Evolutionary conservation across 306 rosid genomes (phyloP).

Genomic region (Datisca glomerata): DNA sequence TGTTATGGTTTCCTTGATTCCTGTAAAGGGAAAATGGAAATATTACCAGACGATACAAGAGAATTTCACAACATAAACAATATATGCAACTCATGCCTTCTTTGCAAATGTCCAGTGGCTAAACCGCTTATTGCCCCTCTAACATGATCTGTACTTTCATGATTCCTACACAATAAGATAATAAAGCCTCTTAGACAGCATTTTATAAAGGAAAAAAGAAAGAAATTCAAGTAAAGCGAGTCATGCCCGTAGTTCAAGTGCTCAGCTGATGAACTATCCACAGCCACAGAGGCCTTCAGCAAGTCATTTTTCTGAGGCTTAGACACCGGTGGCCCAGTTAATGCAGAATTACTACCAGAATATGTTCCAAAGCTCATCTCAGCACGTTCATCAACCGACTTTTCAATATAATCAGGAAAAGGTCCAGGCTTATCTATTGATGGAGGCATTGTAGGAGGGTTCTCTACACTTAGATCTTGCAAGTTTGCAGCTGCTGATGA

Average conservation of each 20-base stretch:
- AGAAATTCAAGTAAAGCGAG: slow-evolving; percentile 10
- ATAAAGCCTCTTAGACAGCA: no score
- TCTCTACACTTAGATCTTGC: slow-evolving; percentile 26
- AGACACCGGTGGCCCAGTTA: slow-evolving; percentile 18
- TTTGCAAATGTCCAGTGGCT: no score
- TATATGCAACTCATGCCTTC: no score
- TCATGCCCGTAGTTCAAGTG: slow-evolving; percentile 31
- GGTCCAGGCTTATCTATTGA: slow-evolving; percentile 17
- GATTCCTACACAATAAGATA: no score
- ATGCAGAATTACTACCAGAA: slow-evolving; percentile 24
- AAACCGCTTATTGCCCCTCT: no score
- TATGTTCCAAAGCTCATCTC: slow-evolving; percentile 70
- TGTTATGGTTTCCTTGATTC: no score
- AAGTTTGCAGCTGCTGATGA: slow-evolving; percentile 30
- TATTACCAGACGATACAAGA: no score
- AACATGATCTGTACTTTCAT: no score
- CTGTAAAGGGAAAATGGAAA: no score
- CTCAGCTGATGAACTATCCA: slow-evolving; percentile 20
- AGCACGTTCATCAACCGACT: slow-evolving; percentile 43
- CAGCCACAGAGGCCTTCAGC: slow-evolving; percentile 24
- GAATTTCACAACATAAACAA: no score
- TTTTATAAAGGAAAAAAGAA: no score
- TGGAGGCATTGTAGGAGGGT: no score
- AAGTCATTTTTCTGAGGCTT: slow-evolving; percentile 22
- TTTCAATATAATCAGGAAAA: slow-evolving; percentile 51